Evolutionary conservation across 108 stramenopile genomes (phyloP).

Genomic region (Conticribra guillardii): DNA sequence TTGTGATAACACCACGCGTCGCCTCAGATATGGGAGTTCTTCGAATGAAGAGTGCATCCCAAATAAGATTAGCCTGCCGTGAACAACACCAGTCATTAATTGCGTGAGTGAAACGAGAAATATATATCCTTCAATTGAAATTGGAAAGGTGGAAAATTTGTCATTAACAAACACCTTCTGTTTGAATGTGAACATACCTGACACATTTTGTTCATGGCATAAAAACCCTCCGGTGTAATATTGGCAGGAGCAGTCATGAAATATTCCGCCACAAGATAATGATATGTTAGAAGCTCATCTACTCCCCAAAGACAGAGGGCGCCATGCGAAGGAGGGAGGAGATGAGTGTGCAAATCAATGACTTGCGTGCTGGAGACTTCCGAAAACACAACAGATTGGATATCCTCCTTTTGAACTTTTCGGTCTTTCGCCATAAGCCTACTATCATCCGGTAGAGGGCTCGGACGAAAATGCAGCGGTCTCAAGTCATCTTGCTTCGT

Average conservation of each 20-base stretch:
- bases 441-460: constrained; percentile 60
- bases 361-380: constrained; percentile 64
- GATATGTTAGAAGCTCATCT: constrained; percentile 92
- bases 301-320: constrained; percentile 86
- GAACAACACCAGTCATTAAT: no score
- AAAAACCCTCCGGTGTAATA: constrained; percentile 68
- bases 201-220: constrained; percentile 54
- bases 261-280: constrained; percentile 91
- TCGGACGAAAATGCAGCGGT: constrained; percentile 40
- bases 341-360: constrained; percentile 93
- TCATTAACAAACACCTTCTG: no score
- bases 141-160: no score
- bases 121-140: no score
- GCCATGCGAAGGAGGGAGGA: constrained; percentile 87
- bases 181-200: constrained; percentile 46
- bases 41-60: constrained; percentile 83
- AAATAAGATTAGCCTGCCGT: constrained; percentile 69
- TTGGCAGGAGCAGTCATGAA: constrained; percentile 82
- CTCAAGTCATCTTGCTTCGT: constrained; percentile 1
- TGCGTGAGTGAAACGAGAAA: no score
- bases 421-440: constrained; percentile 40
- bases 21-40: constrained; percentile 89
- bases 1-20: constrained; percentile 84
- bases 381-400: constrained; percentile 53
- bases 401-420: constrained; percentile 22